phyloP scores from a whole-genome alignment of 495 filamentous ascomycete genomes.

The Xylaria palmicola region DNA sequence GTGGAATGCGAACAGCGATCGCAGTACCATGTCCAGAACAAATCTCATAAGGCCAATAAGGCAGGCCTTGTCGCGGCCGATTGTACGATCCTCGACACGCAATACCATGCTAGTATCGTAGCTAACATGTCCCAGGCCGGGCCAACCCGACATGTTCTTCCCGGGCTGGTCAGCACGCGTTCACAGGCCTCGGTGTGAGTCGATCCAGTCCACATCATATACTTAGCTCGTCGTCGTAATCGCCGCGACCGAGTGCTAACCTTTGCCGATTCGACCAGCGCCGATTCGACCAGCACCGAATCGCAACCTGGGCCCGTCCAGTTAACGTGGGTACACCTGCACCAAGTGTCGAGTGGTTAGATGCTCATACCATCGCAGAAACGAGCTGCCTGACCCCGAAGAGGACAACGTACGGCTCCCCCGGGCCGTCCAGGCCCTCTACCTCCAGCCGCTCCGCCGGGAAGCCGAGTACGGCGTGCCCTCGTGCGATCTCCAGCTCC shows the following conservation, averaged over 20 bases:
- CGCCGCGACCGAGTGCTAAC: background rate
- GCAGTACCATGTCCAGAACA: constrained; percentile 25
- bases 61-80: constrained; percentile 26
- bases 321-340: constrained; percentile 21
- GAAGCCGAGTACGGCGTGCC: constrained; percentile 71
- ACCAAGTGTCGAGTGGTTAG: background rate
- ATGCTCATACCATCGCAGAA: constrained; percentile 23
- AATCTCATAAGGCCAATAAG: constrained; percentile 28
- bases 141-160: constrained; percentile 23
- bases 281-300: background rate
- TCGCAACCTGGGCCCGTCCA: constrained; percentile 7
- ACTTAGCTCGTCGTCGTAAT: no score
- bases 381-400: constrained; percentile 26
- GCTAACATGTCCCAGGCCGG: constrained; percentile 25
- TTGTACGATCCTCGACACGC: constrained; percentile 15
- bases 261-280: background rate
- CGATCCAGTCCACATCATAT: no score
- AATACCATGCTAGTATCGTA: background rate
- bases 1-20: constrained; percentile 17
- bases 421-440: constrained; percentile 77
- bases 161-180: constrained; percentile 17
- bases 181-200: constrained; percentile 25
- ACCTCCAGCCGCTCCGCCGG: constrained; percentile 80
- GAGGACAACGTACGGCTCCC: constrained; percentile 57
- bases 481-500: constrained; percentile 85